Evolutionary conservation across 2,329 filamentous ascomycete species (phyloP), one percentile per base, ranked within the genome.

Genomic region (Raffaelea albimanens): DNA sequence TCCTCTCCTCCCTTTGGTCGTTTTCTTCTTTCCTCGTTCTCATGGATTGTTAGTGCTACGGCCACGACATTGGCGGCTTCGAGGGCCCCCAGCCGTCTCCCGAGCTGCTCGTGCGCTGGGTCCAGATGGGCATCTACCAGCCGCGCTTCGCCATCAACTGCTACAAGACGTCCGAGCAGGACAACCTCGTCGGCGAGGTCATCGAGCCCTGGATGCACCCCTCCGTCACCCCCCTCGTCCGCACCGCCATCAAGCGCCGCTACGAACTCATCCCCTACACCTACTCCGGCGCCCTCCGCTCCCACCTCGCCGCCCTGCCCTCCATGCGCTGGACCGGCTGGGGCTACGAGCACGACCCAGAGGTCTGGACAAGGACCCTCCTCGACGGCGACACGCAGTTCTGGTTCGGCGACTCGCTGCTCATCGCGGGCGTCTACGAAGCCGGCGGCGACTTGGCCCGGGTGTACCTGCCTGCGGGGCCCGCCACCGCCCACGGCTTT

Each of bases 161-260:
- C 62, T 87, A 83, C 74, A 87, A 87, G 65, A 87, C 84, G 0
- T 76, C 74, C 0, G 72, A 76, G 0, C 67, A 74, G 1, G 79
- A 87, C 61, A 86, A 81, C 56, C 69, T 70, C 0, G 71, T 85
- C 21, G 83, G 83, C 8, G 83, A 85, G 33, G 82, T 87, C 0
- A 87, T 87, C 49, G 83, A 87, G 64, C 83, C 83, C 0, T 87
- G 82, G 81, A 86, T 87, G 81, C 84, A 87, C 57, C 80, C 82
- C 0, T 75, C 81, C 33, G 79, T 80, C 23, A 80, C 80, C 0
- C 75, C 74, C 0, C 62, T 82, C 1, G 68, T 87, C 14, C 75
- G 83, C 16, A 71, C 72, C 45, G 72, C 80, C 1, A 85, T 88
- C 60, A 80, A 81, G 62, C 73, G 84, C 7, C 73, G 83, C 29